Evolutionary conservation across 352 stramenopile species (phyloP), one percentile per base, ranked within the genome.

Genomic region (Phytophthora pluvialis): DNA sequence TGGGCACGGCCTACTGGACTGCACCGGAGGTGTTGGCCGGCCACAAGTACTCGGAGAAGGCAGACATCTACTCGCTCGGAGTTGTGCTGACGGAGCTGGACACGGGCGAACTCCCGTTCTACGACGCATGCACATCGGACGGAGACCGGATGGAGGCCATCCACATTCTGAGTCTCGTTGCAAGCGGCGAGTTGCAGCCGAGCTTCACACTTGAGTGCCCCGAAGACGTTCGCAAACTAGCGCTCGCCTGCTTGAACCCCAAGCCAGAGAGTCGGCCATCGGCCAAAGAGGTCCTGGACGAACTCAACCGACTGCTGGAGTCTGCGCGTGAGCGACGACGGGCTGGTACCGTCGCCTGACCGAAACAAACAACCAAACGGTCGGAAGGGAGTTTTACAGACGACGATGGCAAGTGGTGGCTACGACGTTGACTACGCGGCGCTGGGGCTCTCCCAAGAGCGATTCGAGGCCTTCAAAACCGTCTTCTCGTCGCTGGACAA

Each of bases 401-500:
- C 29, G 32, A 46, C 47, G 4, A 70, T 74, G 61, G 38, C 55
- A 39, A 64, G 16, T 46, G 62, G n/a, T 21, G 56, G 62, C 53
- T 66, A 91, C 69, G 78, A 86, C 32, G 45, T 89, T 12, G 76
- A 90, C 48, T 88, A 73, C 38, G 75, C 49, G 12, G 67, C 76
- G 32, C 58, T 89, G 10, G 79, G 79, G 5, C 67, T 91, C 15
- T 67, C 79, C 0, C 9, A 56, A 9, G 78, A 88, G 45, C 66
- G 80, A 33, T 86, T 86, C 51, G 81, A 86, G 43, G 81, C 81
- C 3, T 91, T 91, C 70, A 77, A 78, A 33, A 77, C 51, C 38
- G 67, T 86, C 3, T 91, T 91, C 21, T 68, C 69, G 9, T 57
- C 59, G 2, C 65, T 89, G 15, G 81, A 91, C 57, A 78, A 77